These are phyloP conservation scores for Nannochloris sp. DNA, from an alignment of 139 green algal genomes.

Conservation along the genomic window DNA sequence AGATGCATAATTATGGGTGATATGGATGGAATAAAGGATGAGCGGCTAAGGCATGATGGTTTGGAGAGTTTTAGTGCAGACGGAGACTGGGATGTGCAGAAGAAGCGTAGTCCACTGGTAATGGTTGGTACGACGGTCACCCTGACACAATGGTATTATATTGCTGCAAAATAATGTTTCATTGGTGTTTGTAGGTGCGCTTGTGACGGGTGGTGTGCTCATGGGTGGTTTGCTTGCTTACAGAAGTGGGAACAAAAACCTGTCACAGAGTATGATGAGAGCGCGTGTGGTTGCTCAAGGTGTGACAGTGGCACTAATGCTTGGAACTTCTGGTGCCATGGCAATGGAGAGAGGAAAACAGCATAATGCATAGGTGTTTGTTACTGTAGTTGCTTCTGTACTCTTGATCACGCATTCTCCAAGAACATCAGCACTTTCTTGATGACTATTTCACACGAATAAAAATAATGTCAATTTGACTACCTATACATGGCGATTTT, in stretches of 20 bases:
- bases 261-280: conserved; percentile 30
- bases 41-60: too few species aligned
- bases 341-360: not conserved
- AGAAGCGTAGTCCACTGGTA: too few species aligned
- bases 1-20: too few species aligned
- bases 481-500: not conserved
- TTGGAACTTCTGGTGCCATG: not conserved
- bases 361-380: not conserved
- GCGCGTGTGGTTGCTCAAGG: conserved; percentile 19
- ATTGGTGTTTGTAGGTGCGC: conserved; percentile 2
- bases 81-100: too few species aligned
- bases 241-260: conserved; percentile 16
- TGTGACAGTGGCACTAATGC: conserved; percentile 26
- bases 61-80: too few species aligned
- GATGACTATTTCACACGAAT: not conserved
- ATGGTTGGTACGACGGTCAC: too few species aligned
- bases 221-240: conserved; percentile 23
- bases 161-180: not conserved
- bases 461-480: too few species aligned
- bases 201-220: conserved; percentile 16
- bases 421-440: not conserved
- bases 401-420: not conserved
- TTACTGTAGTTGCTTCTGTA: not conserved
- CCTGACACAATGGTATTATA: too few species aligned
- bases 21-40: too few species aligned